Base-by-base conservation (phyloP, 2,329 filamentous ascomycete genomes). In the Chrysoporthe deuterocubensis region DNA sequence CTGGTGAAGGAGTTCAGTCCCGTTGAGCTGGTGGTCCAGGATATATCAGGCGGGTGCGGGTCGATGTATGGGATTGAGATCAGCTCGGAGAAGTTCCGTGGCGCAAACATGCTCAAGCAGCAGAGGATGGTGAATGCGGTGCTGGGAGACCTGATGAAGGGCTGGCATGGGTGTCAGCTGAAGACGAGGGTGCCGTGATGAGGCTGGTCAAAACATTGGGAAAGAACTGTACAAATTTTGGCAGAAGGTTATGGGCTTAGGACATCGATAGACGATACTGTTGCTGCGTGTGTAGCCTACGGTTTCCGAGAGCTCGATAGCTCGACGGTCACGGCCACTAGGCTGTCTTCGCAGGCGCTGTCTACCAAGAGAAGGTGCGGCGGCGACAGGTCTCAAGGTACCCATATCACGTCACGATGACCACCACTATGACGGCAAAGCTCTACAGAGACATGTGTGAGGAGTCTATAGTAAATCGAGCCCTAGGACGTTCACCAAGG, bases 41-140 rank as follows among this genome's bases (percentile, higher is more conserved):
- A 96, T 79, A 88, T 96, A 63, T 93, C 90, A 34, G 92, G 93
- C 68, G 92, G 92, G 42, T 96, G 92, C 80, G 92, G 92, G 11
- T 92, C 89, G 75, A 96, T 96, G 93, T 96, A 96, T 80, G 90
- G 89, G 66, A 90, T 96, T 72, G 90, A 94, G 74, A 89, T 96
- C 71, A 85, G 89, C 60, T 92, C 90, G 8, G 84, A 88, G 59
- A 85, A 83, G 74, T 96, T 96, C 79, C 84, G 84, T 65, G 93
- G 92, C 59, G 78, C 89, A 73, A 85, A 83, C 62, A 89, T 94
- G 77, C 86, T 96, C 69, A 92, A 92, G 83, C 92, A 96, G 81
- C 92, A 96, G 80, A 85, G 92, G 69, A 84, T 95, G 80, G 92
- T 96, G 62, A 95, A 95, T 75, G 82, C 87, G 26, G 86, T 90